Base-by-base conservation (phyloP, 768 basidiomycete genomes). In the Leccinum olivaceopallidum region DNA sequence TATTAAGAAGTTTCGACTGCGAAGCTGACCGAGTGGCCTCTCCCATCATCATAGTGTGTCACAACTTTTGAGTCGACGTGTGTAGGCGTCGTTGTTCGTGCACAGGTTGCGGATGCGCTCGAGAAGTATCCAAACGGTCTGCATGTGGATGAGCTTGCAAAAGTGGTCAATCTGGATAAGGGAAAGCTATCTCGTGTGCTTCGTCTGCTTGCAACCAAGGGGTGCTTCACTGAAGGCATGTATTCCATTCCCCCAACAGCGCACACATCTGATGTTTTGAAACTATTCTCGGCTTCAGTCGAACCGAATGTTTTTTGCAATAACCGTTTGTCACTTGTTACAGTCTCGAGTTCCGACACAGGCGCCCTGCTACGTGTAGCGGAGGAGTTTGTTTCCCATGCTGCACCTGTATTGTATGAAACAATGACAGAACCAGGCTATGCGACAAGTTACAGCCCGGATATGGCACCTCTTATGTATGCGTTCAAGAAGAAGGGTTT, bases 161-260 rank as follows among this genome's bases (percentile, higher is more conserved):
- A 63, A 47, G 47, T 63, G 44, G 67, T 73, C 30, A 59, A 53
- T 16, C 22, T 74, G 28, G 70, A 73, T 20, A 63, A 63, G 44
- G 64, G 63, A 1, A 75, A 76, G 37, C 70, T 75, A 16, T 51
- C 64, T 47, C 73, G 71, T 2, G 56, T 74, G 32, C 63, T 76
- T 26, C 71, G 75, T 44, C 58, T 67, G 6, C 73, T 76, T 34
- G 72, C 75, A 1, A 64, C 3, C 74, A 76, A 69, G 67, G 75
- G 48, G 12, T 49, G 48, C 48, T 49, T 49, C 48, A 49, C 48
- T 7, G 48, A 49, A 49, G 48, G 48, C 7, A 49, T 44, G 42
- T 4, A n/a, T 10, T 62, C 26, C 44, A 36, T 22, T 3, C 37
- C 47, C 9, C 13, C n/a, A 4, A 18, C 7, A n/a, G 22, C 26